Percentiles rank a stretch among this genome's conserved stretches.
Conservation (phyloP, 306 rosid genomes). For the Sicyos edulis region DNA sequence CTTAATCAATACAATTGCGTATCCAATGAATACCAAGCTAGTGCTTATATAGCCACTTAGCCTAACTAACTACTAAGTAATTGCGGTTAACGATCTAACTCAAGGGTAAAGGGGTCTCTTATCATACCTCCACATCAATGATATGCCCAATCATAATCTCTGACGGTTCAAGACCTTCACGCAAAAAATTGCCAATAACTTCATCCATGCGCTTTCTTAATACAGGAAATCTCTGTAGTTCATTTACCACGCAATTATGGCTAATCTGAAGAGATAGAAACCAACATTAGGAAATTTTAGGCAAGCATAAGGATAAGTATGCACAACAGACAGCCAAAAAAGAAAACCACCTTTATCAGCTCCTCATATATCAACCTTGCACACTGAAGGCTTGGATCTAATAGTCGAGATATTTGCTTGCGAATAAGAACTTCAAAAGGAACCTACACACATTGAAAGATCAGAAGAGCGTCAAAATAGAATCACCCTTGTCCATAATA, state of each 20-base stretch:
- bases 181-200: conserved; percentile 77
- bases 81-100: too few relatives aligned
- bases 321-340: conserved; percentile 8
- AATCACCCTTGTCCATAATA: not conserved
- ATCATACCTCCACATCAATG: conserved; percentile 88
- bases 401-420: conserved; percentile 82
- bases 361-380: conserved; percentile 96
- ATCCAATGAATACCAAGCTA: too few relatives aligned
- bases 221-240: conserved; percentile 86
- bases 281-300: conserved; percentile 18
- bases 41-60: too few relatives aligned
- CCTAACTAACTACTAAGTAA: too few relatives aligned
- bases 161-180: conserved; percentile 91
- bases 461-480: not conserved
- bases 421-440: conserved; percentile 95
- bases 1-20: too few relatives aligned
- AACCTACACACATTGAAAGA: conserved; percentile 43
- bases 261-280: conserved; percentile 57
- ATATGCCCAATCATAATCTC: conserved; percentile 90
- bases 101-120: not conserved
- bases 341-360: conserved; percentile 56
- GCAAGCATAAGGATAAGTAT: conserved; percentile 21
- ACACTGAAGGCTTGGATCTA: conserved; percentile 99
- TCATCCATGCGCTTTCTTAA: conserved; percentile 94
- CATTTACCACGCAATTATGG: conserved; percentile 76